phyloP scores from a whole-genome alignment of 129 eudicot genomes.

The Smallanthus sonchifolius region DNA sequence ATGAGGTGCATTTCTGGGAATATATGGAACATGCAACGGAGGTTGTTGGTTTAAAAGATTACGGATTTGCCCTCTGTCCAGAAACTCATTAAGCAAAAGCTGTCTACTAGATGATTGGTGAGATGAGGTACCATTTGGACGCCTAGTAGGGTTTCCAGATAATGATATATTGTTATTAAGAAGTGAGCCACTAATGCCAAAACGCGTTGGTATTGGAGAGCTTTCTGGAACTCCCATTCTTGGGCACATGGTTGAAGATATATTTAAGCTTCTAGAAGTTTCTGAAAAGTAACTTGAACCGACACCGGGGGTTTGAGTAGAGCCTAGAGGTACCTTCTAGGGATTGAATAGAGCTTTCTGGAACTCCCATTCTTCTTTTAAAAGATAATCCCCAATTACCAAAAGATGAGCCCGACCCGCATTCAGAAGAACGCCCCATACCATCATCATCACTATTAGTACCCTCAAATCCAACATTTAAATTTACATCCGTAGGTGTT shows the following conservation, averaged over 20 bases:
- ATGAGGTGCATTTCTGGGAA: slow-evolving; percentile 36
- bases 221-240: slow-evolving; percentile 39
- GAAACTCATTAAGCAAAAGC: slow-evolving; percentile 34
- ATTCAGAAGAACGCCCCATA: slow-evolving; percentile 30
- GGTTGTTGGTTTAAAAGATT: slow-evolving; percentile 38
- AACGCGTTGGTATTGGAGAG: slow-evolving; percentile 40
- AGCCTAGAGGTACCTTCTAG: slow-evolving; percentile 65
- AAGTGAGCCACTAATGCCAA: slow-evolving; percentile 23
- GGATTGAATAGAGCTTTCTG: too few species aligned
- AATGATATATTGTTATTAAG: slow-evolving; percentile 15
- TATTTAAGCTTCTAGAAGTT: slow-evolving; percentile 46
- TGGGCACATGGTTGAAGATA: slow-evolving; percentile 48
- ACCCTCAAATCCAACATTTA: slow-evolving; percentile 33
- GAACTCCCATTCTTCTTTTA: too few species aligned
- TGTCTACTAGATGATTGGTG: slow-evolving; percentile 34
- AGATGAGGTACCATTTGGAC: slow-evolving; percentile 20
- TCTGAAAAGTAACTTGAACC: slow-evolving; percentile 42
- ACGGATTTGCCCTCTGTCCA: slow-evolving; percentile 36
- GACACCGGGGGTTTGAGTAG: slow-evolving; percentile 48
- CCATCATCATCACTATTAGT: slow-evolving; percentile 26
- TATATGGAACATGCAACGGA: slow-evolving; percentile 30
- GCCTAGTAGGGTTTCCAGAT: slow-evolving; percentile 32
- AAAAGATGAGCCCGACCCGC: slow-evolving; percentile 42
- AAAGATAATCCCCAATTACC: slow-evolving; percentile 58
- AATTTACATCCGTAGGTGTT: slow-evolving; percentile 22